These are phyloP conservation scores for Rhododendron williamsianum DNA, from an alignment of 148 eudicot species.

Conservation along the genomic window DNA sequence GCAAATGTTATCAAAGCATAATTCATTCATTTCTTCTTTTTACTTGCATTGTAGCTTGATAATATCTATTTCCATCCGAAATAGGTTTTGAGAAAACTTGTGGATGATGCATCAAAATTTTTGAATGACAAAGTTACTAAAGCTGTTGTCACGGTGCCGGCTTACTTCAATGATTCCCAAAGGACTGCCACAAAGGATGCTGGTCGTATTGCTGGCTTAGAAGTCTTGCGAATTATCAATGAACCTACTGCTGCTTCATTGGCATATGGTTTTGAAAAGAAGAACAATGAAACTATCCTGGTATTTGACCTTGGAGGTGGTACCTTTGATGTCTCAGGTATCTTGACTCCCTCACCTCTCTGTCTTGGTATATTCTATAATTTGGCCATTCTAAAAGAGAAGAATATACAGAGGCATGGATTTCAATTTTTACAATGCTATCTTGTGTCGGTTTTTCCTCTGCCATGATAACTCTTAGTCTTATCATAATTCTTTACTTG, in stretches of 20 bases:
- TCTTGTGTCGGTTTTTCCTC: neutral
- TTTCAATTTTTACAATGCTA: neutral
- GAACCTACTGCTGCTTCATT: constrained; percentile 77
- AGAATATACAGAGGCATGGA: neutral
- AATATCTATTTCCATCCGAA: neutral
- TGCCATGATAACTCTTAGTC: neutral
- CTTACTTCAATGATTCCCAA: constrained; percentile 75
- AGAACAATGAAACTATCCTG: constrained; percentile 58
- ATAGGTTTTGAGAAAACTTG: constrained; percentile 70
- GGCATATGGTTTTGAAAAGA: constrained; percentile 74
- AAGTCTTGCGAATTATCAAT: constrained; percentile 63
- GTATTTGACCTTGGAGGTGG: constrained; percentile 83
- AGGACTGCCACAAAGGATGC: constrained; percentile 73
- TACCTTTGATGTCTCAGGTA: constrained; percentile 81
- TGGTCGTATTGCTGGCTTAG: constrained; percentile 67
- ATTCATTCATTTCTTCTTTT: neutral
- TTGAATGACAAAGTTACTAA: constrained; percentile 54
- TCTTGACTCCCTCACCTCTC: neutral
- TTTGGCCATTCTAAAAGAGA: neutral
- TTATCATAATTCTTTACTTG: neutral
- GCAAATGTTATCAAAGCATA: neutral
- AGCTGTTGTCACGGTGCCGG: constrained; percentile 74
- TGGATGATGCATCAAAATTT: constrained; percentile 71
- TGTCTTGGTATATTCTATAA: neutral
- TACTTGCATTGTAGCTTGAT: neutral